A percentile compares a stretch with the other conserved stretches of the same genome.
Conservation (phyloP, 1,284 basidiomycete species). For the Thelephora terrestris region DNA sequence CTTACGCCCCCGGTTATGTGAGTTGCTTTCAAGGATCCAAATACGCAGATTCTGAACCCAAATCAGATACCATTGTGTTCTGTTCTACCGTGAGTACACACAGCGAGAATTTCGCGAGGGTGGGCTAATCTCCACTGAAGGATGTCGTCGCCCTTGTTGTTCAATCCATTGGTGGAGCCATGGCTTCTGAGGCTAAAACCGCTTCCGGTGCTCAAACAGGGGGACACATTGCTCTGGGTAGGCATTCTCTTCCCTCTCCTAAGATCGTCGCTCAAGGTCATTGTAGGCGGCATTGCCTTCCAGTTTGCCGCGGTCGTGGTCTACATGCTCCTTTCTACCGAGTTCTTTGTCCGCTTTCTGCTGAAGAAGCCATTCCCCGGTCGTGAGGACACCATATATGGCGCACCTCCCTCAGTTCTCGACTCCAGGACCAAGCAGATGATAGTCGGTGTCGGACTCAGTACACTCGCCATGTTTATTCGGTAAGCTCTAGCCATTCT, state of each 20-base stretch:
- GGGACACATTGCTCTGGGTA: not conserved
- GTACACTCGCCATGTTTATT: slow-evolving; percentile 25
- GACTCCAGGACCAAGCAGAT: slow-evolving; percentile 21
- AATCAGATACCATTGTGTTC: slow-evolving; percentile 29
- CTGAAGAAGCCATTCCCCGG: slow-evolving; percentile 26
- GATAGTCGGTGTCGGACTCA: slow-evolving; percentile 21
- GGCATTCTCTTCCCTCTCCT: not conserved
- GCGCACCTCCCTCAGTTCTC: slow-evolving; percentile 6
- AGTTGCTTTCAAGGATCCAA: slow-evolving; percentile 12
- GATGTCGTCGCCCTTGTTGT: slow-evolving; percentile 32
- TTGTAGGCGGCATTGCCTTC: slow-evolving; percentile 39
- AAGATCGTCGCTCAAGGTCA: slow-evolving; percentile 19
- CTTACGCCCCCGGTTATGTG: slow-evolving; percentile 27
- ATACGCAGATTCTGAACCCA: too few species aligned
- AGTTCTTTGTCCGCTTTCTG: slow-evolving; percentile 32
- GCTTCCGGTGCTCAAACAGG: not conserved
- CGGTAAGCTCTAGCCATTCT: slow-evolving; percentile 17
- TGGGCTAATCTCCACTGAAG: slow-evolving; percentile 9
- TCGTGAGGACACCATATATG: slow-evolving; percentile 3
- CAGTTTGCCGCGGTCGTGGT: slow-evolving; percentile 31
- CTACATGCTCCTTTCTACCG: slow-evolving; percentile 28
- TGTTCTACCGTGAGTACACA: slow-evolving; percentile 16
- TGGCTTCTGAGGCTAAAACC: slow-evolving; percentile 12
- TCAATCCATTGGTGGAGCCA: slow-evolving; percentile 34
- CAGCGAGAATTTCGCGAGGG: not conserved